A percentile compares a stretch with the other conserved stretches of the same genome.
phyloP scores from a whole-genome alignment of 106 monocot genomes.

The Chionographis japonica region DNA sequence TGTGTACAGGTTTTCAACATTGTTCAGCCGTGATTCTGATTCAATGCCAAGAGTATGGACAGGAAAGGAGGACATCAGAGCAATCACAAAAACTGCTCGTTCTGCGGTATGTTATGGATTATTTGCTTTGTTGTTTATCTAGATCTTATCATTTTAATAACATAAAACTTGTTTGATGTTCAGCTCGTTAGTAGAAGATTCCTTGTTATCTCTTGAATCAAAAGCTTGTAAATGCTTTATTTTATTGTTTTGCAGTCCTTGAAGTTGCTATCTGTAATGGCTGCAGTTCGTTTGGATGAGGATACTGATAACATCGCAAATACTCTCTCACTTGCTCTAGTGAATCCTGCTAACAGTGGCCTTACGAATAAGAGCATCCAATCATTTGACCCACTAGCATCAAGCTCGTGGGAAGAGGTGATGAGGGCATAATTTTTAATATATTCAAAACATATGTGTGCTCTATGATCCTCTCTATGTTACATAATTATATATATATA shows the following conservation, averaged over 20 bases:
- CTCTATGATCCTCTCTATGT: background rate
- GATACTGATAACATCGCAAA: conserved; percentile 68
- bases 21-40: conserved; percentile 86
- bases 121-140: background rate
- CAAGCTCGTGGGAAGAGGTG: conserved; percentile 87
- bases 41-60: conserved; percentile 97
- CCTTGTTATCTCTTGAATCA: too few relatives aligned
- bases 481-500: too few relatives aligned
- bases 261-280: conserved; percentile 85
- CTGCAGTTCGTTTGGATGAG: conserved; percentile 76
- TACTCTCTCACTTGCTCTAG: conserved; percentile 59
- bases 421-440: conserved; percentile 6
- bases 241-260: conserved; percentile 56
- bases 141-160: background rate
- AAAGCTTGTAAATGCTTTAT: background rate
- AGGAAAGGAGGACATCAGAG: conserved; percentile 88
- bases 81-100: conserved; percentile 86
- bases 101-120: conserved; percentile 46
- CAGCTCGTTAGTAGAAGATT: background rate
- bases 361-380: conserved; percentile 40
- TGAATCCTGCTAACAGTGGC: conserved; percentile 33
- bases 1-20: conserved; percentile 61
- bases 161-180: background rate
- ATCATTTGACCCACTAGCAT: conserved; percentile 70
- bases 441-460: background rate